phyloP scores from a whole-genome alignment of 306 rosid genomes.

The Vachellia pachyceras region DNA sequence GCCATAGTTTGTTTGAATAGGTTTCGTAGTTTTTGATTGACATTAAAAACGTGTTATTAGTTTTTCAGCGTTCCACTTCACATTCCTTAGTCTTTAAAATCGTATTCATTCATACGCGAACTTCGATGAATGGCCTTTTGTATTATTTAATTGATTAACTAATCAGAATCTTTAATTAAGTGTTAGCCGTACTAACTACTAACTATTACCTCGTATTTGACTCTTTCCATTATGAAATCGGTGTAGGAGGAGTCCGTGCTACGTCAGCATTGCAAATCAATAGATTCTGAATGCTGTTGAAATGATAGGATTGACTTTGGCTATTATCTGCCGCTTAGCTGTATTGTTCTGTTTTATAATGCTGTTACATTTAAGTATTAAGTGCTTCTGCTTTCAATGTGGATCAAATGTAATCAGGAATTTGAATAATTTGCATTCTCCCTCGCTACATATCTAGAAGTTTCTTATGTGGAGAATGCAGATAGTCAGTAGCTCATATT shows the following conservation, averaged over 20 bases:
- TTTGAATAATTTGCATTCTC: background rate
- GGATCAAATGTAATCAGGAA: constrained; percentile 24
- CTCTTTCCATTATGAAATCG: background rate
- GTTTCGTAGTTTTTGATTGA: background rate
- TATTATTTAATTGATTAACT: background rate
- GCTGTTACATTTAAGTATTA: background rate
- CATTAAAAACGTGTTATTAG: background rate
- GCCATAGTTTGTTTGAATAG: constrained; percentile 13
- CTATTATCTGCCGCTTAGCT: background rate
- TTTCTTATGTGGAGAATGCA: background rate
- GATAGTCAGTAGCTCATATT: constrained; percentile 1
- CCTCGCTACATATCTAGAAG: background rate
- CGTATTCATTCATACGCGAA: background rate
- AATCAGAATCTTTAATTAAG: background rate
- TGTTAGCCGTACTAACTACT: background rate
- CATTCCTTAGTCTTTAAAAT: background rate
- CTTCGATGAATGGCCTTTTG: background rate
- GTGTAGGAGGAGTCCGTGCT: constrained; percentile 19
- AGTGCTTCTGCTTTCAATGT: constrained; percentile 12
- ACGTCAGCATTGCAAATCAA: constrained; percentile 1
- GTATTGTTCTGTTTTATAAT: background rate
- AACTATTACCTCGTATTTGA: constrained; percentile 17
- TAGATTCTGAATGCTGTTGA: background rate
- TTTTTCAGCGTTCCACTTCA: background rate
- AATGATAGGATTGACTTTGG: constrained; percentile 17